Evolutionary conservation across 352 stramenopile genomes (phyloP).

Genomic region (Phytophthora kernoviae): DNA sequence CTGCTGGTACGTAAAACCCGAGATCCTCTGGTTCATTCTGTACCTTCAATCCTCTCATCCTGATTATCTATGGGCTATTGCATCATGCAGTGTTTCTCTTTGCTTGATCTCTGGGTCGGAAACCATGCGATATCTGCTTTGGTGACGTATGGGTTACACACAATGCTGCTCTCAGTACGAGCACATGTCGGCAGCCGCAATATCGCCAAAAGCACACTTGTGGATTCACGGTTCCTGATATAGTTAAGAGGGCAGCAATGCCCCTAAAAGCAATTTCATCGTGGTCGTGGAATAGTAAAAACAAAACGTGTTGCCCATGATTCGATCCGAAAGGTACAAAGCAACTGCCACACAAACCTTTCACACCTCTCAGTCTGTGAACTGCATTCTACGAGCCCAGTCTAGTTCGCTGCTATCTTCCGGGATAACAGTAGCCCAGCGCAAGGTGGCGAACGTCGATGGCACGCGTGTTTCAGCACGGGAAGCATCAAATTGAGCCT

Average conservation of each 20-base stretch:
- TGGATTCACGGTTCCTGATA: slow-evolving; percentile 76
- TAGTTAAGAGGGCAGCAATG: slow-evolving; percentile 25
- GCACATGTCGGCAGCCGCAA: slow-evolving; percentile 49
- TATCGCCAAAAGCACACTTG: slow-evolving; percentile 57
- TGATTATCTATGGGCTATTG: neutral
- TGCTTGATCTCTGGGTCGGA: slow-evolving; percentile 67
- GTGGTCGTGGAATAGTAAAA: neutral
- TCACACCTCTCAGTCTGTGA: slow-evolving; percentile 34
- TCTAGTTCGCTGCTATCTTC: slow-evolving; percentile 87
- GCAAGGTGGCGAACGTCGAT: slow-evolving; percentile 67
- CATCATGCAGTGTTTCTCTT: slow-evolving; percentile 60
- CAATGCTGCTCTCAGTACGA: slow-evolving; percentile 39
- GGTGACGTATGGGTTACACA: slow-evolving; percentile 64
- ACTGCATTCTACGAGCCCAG: slow-evolving; percentile 76
- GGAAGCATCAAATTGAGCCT: slow-evolving; percentile 48
- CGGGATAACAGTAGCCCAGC: slow-evolving; percentile 80
- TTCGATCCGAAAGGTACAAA: slow-evolving; percentile 21
- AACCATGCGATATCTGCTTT: slow-evolving; percentile 71
- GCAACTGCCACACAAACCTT: slow-evolving; percentile 25
- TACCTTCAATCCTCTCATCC: slow-evolving; percentile 13
- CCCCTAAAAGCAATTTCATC: neutral
- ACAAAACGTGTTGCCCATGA: slow-evolving; percentile 9
- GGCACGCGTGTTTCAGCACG: slow-evolving; percentile 34
- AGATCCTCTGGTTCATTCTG: neutral
- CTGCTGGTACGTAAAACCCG: slow-evolving; percentile 60